Evolutionary conservation across 352 stramenopile species (phyloP).

Genomic region (Globisporangium ultimum): DNA sequence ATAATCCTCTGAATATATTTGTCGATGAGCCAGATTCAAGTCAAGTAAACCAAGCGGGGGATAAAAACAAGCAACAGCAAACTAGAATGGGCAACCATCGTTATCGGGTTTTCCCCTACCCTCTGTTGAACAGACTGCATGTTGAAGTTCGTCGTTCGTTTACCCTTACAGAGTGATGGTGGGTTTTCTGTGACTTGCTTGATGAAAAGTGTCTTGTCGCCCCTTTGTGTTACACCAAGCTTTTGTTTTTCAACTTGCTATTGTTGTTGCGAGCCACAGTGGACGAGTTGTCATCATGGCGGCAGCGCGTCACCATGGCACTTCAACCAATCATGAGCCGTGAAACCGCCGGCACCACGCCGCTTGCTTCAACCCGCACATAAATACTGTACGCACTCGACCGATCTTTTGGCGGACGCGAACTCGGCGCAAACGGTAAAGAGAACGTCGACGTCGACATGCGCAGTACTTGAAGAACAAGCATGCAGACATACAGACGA

Average conservation of each 20-base stretch:
- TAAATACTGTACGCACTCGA: too few species aligned
- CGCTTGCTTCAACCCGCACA: background rate
- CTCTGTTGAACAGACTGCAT: slow-evolving; percentile 5
- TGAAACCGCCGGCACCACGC: background rate
- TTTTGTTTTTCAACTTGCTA: background rate
- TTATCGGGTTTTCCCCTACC: background rate
- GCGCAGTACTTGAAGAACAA: background rate
- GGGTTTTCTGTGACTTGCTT: background rate
- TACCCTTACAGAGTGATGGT: slow-evolving; percentile 3
- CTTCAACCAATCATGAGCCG: background rate
- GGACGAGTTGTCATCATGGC: slow-evolving; percentile 3
- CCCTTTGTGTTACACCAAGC: background rate
- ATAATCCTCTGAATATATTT: background rate
- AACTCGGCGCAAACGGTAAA: background rate
- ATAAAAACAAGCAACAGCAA: background rate
- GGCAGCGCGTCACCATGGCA: slow-evolving; percentile 4
- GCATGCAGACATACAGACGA: background rate
- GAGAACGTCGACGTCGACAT: background rate
- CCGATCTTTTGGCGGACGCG: background rate
- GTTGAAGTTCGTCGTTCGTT: slow-evolving; percentile 10
- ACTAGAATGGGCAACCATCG: background rate
- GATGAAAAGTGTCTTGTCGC: background rate
- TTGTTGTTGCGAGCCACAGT: background rate
- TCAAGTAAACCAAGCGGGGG: background rate
- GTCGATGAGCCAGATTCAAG: background rate